Evolutionary conservation across 2,329 filamentous ascomycete genomes (phyloP).

Genomic region (Aspergillus alliaceus): DNA sequence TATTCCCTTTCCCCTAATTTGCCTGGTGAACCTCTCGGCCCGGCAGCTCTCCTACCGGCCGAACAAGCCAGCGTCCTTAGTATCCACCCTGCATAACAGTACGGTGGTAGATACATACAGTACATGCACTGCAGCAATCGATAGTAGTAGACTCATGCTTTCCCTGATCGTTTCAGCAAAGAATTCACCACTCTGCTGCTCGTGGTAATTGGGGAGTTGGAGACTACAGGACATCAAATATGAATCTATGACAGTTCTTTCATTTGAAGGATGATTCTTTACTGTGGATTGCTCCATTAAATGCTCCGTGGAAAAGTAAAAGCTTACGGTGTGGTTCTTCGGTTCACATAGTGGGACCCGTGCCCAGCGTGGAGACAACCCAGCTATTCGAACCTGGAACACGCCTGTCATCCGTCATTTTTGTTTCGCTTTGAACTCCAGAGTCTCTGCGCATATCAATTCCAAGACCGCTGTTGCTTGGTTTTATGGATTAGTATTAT

Average conservation of each 20-base stretch:
- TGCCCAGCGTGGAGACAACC: conserved; percentile 17
- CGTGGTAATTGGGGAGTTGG: background rate
- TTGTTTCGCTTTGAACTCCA: background rate
- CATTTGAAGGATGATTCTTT: too few relatives aligned
- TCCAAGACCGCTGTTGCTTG: background rate
- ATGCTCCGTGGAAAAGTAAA: conserved; percentile 8
- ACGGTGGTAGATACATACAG: background rate
- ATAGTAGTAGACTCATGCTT: background rate
- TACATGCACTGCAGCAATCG: background rate
- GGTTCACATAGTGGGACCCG: conserved; percentile 16
- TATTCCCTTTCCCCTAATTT: background rate
- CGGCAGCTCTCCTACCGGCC: background rate
- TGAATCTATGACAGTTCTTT: background rate
- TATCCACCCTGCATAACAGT: background rate
- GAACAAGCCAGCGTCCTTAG: background rate
- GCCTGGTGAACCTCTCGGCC: background rate
- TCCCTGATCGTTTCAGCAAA: background rate
- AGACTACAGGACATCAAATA: too few relatives aligned
- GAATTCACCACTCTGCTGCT: background rate
- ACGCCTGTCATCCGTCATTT: conserved; percentile 14
- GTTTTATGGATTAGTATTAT: too few relatives aligned
- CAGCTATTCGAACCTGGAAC: conserved; percentile 14
- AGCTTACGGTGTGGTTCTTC: conserved; percentile 7
- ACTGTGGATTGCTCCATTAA: background rate
- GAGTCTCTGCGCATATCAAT: background rate